A percentile compares a stretch with the other conserved stretches of the same genome.
phyloP scores from a whole-genome alignment of 2,329 filamentous ascomycete species.

The Fusarium scirpi region DNA sequence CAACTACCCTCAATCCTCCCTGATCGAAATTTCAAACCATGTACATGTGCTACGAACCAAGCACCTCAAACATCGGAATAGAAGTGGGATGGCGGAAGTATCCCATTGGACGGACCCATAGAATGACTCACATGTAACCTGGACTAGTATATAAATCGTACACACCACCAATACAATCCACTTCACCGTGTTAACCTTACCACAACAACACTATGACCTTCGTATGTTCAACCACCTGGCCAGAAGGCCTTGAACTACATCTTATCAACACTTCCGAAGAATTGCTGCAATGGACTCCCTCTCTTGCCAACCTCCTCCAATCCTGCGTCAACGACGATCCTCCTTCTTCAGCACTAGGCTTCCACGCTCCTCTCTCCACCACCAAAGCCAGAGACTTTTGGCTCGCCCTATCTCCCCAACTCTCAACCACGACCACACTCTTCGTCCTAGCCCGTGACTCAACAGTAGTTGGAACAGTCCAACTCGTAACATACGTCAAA shows the following conservation, averaged over 20 bases:
- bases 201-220: too few relatives aligned
- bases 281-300: not conserved
- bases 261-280: fast-evolving
- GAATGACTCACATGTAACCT: not conserved
- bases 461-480: not conserved
- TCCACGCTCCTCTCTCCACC: not conserved
- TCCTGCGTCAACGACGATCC: slow-evolving; percentile 5
- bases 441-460: not conserved
- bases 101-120: too few relatives aligned
- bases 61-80: too few relatives aligned
- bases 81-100: too few relatives aligned
- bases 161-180: too few relatives aligned
- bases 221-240: not conserved
- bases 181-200: too few relatives aligned
- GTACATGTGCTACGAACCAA: too few relatives aligned
- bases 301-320: not conserved
- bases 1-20: too few relatives aligned
- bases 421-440: not conserved
- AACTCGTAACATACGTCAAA: not conserved
- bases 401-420: not conserved
- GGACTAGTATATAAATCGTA: too few relatives aligned
- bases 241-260: not conserved
- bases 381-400: not conserved
- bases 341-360: slow-evolving; percentile 2
- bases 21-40: too few relatives aligned